Evolutionary conservation across 805 yeast species (phyloP), one percentile per base, ranked within the genome.

Genomic region (Kodamaea hsintzibuensis): DNA sequence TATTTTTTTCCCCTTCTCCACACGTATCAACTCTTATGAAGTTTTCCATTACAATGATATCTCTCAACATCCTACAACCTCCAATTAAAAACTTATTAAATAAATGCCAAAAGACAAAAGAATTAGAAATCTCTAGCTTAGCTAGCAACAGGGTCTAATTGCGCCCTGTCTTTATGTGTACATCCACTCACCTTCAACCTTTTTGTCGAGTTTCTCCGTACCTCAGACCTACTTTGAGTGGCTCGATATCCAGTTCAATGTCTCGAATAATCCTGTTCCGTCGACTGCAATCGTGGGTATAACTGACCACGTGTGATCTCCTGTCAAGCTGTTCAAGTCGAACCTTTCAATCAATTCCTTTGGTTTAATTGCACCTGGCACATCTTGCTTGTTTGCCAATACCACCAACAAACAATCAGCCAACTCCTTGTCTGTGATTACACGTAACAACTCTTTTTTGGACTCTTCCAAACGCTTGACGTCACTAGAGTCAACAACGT

Each of bases 211-310:
- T 17, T 39, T 39, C 42, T 13, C 14, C 42, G 14, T 17, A 39
- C 42, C 42, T 16, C 19, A 14, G 19, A 16, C 19, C 44, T 47
- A 47, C 50, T 47, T 47, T 19, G 50, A 78, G 61, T 89, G 88
- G 56, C 80, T 82, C 13, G 92, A 82, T 49, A 91, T 81, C 97
- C 97, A 91, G 57, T 89, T 85, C 68, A 91, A 76, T 7, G 96
- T 92, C 69, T 91, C 97, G 44, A 86, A 85, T 56, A 91, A 78
- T 14, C 97, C 98, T 54, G 91, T 91, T 25, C 97, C 97, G 54
- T 91, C 88, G 58, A 85, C 82, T 33, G 96, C 97, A 61, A 91
- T 86, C 25, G 96, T 86, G 18, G 97, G 97, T 56, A 92, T 89
- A 38, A 92, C 96, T 49, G 95, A 88, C 96, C 96, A 92, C 52